Percentiles rank a stretch among this genome's conserved stretches.
Evolutionary conservation across 2,329 filamentous ascomycete species (phyloP).

Genomic region (Penicillium sp.): DNA sequence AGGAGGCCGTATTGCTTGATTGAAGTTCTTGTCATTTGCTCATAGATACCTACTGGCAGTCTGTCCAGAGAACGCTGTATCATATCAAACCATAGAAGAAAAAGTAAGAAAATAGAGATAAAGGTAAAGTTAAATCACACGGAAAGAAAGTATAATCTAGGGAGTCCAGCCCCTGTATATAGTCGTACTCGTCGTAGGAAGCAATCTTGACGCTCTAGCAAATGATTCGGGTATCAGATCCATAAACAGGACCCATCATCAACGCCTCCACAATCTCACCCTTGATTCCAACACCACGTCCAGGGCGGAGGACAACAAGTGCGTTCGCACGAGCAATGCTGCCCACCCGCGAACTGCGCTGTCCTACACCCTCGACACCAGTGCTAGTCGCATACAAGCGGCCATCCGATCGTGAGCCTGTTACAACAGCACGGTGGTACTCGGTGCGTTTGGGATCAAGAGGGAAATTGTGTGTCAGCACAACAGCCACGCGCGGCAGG

Average conservation of each 20-base stretch:
- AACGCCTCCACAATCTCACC: slow-evolving; percentile 75
- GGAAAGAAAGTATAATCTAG: slow-evolving; percentile 1
- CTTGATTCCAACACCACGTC: slow-evolving; percentile 60
- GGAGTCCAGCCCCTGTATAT: slow-evolving; percentile 12
- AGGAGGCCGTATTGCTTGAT: neutral
- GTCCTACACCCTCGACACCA: slow-evolving; percentile 61
- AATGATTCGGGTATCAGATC: slow-evolving; percentile 21
- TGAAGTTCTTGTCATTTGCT: slow-evolving; percentile 10
- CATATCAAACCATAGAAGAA: neutral
- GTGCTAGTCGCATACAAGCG: slow-evolving; percentile 75
- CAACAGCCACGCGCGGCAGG: slow-evolving; percentile 70
- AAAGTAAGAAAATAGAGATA: neutral
- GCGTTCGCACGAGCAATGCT: slow-evolving; percentile 89
- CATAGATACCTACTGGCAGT: slow-evolving; percentile 11
- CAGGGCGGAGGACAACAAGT: slow-evolving; percentile 62
- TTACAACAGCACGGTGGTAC: slow-evolving; percentile 83
- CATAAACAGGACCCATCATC: slow-evolving; percentile 64
- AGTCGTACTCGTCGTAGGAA: slow-evolving; percentile 6
- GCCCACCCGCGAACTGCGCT: slow-evolving; percentile 85
- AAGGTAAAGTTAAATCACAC: slow-evolving; percentile 1
- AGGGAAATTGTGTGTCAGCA: slow-evolving; percentile 69
- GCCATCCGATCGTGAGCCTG: slow-evolving; percentile 63
- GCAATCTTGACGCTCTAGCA: slow-evolving; percentile 9
- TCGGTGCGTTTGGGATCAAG: slow-evolving; percentile 78
- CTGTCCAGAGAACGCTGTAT: slow-evolving; percentile 1